Evolutionary conservation across 768 basidiomycete species (phyloP).

Genomic region (Trametes sanguinea): DNA sequence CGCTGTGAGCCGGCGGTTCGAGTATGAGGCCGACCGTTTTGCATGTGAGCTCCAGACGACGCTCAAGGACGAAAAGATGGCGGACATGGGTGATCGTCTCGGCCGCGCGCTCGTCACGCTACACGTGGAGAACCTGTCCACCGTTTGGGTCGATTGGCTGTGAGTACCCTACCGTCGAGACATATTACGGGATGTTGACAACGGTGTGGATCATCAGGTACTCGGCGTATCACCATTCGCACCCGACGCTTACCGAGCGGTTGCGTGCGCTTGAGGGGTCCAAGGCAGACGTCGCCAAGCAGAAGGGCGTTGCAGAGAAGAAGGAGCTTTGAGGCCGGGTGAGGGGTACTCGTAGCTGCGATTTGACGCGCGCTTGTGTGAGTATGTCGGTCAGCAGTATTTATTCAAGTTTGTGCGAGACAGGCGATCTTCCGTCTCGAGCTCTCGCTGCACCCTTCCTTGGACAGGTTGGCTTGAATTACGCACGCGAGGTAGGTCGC

Average conservation of each 20-base stretch:
- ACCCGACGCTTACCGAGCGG: conserved; percentile 91
- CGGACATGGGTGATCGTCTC: conserved; percentile 84
- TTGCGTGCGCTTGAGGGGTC: conserved; percentile 71
- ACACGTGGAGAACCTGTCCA: conserved; percentile 90
- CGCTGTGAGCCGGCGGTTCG: conserved; percentile 80
- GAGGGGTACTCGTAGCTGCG: not conserved
- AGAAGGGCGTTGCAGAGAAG: conserved; percentile 19
- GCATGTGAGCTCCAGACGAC: conserved; percentile 70
- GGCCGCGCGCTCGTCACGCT: conserved; percentile 80
- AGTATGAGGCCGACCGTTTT: conserved; percentile 91
- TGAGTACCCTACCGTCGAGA: conserved; percentile 39
- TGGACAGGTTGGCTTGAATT: no score
- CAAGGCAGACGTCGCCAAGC: conserved; percentile 16
- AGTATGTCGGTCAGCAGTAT: not conserved
- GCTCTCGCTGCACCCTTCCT: no score
- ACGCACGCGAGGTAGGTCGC: no score
- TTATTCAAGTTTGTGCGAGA: no score
- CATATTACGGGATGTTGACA: not conserved
- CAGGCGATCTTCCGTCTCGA: no score
- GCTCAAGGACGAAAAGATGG: conserved; percentile 57
- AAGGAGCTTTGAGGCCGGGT: conserved; percentile 27
- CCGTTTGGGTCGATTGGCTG: conserved; percentile 94
- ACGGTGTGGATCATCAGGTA: conserved; percentile 50
- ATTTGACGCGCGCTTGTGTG: not conserved
- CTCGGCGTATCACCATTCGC: conserved; percentile 94